Evolutionary conservation across 1,139 yeast genomes (phyloP), one percentile per base, ranked within the genome.

Genomic region (Eremothecium coryli): DNA sequence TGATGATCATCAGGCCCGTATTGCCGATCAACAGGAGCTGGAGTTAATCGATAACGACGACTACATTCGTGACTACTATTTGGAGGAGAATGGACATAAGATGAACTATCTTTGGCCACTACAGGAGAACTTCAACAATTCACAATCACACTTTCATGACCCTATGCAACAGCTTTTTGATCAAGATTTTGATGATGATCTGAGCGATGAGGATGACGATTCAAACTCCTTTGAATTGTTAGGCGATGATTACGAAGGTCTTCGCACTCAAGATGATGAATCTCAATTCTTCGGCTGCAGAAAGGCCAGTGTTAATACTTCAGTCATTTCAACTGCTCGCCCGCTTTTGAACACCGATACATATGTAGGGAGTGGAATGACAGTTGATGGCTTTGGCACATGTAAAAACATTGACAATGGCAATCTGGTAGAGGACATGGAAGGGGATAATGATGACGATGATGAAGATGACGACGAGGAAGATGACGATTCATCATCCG

Each of bases 181-280:
- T 41, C 68, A 62, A 21, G 76, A 71, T 42, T 65, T 66, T 30
- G 74, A 68, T 44, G 73, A 68, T 42, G 71, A 68, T 38, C 68
- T 60, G 27, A 50, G 67, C 33, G 61, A 64, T 32, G 73, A 68
- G 42, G 65, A 68, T 46, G 45, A 54, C 32, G 48, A 39, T 37
- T 46, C 56, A 42, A 44, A 57, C 44, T 27, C 30, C 5, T 15
- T 27, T n/a, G 30, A 27, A 22, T 14, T 27, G 11, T 7, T 27
- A 15, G 32, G 50, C 36, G 67, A 62, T 20, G 58, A 68, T 15
- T 50, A 54, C 21, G 49, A 53, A 9, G 25, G 36, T 24, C 24
- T 35, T 30, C 36, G 40, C 15, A 44, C 36, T 18, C 44, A 37
- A 4, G 25, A 32, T 5, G 40, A 32, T 21, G 37, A 34, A 18